Conservation (phyloP, 768 basidiomycete genomes). For the Lyophyllum shimeji region DNA sequence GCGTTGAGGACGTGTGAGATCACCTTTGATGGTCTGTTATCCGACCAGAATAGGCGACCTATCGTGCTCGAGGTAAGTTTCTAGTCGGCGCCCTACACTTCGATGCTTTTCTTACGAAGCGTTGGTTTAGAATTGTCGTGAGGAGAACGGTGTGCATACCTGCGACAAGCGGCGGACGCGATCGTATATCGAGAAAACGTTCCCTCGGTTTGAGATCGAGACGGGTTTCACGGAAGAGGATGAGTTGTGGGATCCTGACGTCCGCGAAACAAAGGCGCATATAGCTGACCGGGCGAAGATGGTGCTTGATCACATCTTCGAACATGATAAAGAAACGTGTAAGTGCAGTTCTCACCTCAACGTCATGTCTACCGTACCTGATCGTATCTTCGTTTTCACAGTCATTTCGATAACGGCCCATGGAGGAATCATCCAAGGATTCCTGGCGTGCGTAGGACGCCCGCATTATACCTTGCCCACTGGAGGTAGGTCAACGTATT, state of each 20-base stretch:
- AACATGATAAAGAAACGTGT: conserved; percentile 46
- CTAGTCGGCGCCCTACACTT: neutral
- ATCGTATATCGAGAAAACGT: conserved; percentile 46
- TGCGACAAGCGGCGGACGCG: conserved; percentile 63
- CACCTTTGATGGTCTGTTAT: conserved; percentile 44
- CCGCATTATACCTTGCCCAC: conserved; percentile 48
- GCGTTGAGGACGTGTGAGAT: conserved; percentile 58
- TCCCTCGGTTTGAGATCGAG: conserved; percentile 58
- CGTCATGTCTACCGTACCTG: neutral
- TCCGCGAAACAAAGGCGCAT: conserved; percentile 52
- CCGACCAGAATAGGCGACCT: conserved; percentile 18
- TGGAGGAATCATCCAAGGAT: conserved; percentile 59
- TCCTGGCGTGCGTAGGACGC: conserved; percentile 49
- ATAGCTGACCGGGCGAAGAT: conserved; percentile 46
- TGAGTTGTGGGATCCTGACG: conserved; percentile 52
- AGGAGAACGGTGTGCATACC: conserved; percentile 67
- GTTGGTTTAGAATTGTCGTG: conserved; percentile 57
- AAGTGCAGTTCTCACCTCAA: conserved; percentile 23
- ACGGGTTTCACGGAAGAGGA: conserved; percentile 63
- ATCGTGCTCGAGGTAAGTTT: conserved; percentile 56
- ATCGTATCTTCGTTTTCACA: conserved; percentile 22
- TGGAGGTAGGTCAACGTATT: conserved; percentile 48
- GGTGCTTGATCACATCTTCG: conserved; percentile 60
- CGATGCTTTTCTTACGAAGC: neutral
- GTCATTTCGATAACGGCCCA: conserved; percentile 72